phyloP scores from a whole-genome alignment of 2,329 filamentous ascomycete genomes.

The Geoglossum cookeanum region DNA sequence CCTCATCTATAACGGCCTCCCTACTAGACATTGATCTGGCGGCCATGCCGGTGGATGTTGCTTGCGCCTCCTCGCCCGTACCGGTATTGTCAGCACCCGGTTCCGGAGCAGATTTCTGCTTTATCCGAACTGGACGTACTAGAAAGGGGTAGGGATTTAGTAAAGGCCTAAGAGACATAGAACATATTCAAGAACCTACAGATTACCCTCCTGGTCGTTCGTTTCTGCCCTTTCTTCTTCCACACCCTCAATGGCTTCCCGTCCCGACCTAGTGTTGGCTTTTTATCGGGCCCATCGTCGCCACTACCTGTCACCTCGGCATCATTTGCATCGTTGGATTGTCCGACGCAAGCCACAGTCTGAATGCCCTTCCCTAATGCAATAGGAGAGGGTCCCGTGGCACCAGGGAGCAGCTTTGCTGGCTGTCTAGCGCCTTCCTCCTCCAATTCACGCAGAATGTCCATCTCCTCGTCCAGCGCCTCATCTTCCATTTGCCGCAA shows the following conservation, averaged over 20 bases:
- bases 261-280: constrained; percentile 29
- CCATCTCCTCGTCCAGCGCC: constrained; percentile 51
- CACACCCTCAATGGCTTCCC: constrained; percentile 38
- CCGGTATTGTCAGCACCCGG: neutral
- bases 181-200: constrained; percentile 32
- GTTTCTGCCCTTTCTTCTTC: constrained; percentile 74
- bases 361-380: constrained; percentile 26
- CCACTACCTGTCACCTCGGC: constrained; percentile 35
- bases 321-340: constrained; percentile 3
- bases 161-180: constrained; percentile 9
- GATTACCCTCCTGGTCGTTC: constrained; percentile 50
- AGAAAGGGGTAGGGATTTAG: constrained; percentile 6
- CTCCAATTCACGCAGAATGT: constrained; percentile 55
- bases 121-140: constrained; percentile 21
- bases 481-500: constrained; percentile 53
- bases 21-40: neutral
- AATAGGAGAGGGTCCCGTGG: constrained; percentile 10
- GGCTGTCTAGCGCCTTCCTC: constrained; percentile 16
- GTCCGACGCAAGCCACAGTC: constrained; percentile 18
- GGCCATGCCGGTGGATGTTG: too few relatives aligned
- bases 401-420: neutral
- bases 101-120: constrained; percentile 6
- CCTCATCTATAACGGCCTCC: constrained; percentile 17
- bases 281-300: constrained; percentile 40
- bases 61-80: constrained; percentile 10